Conservation (phyloP, 78 protist species). For the Dictyostelium citrinum region DNA sequence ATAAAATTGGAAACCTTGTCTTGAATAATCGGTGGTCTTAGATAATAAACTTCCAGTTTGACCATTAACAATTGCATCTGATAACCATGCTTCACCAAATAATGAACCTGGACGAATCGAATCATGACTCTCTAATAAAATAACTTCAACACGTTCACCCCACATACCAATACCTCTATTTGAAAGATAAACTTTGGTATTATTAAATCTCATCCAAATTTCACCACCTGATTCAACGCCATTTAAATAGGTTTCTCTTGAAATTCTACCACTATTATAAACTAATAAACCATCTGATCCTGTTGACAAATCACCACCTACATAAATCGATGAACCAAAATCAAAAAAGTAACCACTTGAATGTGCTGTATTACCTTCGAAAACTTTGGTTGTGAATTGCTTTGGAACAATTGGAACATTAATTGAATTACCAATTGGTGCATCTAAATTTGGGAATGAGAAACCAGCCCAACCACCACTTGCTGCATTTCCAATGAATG, state of each 20-base stretch:
- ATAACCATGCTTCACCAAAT: slow-evolving; percentile 51
- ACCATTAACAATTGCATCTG: slow-evolving; percentile 45
- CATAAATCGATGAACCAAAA: slow-evolving; percentile 77
- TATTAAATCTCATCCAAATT: slow-evolving; percentile 66
- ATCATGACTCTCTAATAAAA: slow-evolving; percentile 14
- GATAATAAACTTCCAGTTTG: slow-evolving; percentile 15
- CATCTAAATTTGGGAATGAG: slow-evolving; percentile 63
- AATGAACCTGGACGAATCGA: slow-evolving; percentile 6
- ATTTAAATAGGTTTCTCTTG: slow-evolving; percentile 41
- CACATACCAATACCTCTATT: slow-evolving; percentile 46
- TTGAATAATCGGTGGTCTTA: background rate
- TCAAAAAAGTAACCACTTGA: slow-evolving; percentile 68
- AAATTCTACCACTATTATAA: slow-evolving; percentile 33
- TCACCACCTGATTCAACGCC: background rate
- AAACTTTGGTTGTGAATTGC: slow-evolving; percentile 32
- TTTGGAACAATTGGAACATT: slow-evolving; percentile 21
- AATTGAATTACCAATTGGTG: slow-evolving; percentile 50
- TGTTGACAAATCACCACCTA: slow-evolving; percentile 20
- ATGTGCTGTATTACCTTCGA: slow-evolving; percentile 85
- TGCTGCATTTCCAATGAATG: background rate
- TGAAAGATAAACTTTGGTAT: slow-evolving; percentile 22
- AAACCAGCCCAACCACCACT: slow-evolving; percentile 33
- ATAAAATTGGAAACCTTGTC: slow-evolving; percentile 88
- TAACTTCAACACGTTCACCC: slow-evolving; percentile 60
- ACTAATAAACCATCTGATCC: background rate